Evolutionary conservation across 441 rosid genomes (phyloP).

Genomic region (Macaranga tanarius): DNA sequence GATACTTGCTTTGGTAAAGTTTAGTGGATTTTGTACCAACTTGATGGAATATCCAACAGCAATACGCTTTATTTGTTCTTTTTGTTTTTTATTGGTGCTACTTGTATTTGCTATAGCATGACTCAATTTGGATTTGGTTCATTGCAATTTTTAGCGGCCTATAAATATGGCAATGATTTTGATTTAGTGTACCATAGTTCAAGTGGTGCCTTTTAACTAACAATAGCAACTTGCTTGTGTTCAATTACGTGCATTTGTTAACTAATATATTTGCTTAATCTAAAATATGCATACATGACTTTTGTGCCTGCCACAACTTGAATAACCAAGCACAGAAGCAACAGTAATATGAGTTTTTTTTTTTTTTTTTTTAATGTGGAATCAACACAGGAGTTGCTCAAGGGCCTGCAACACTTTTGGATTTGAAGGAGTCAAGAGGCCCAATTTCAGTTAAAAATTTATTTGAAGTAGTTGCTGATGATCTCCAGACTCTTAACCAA

Average conservation of each 20-base stretch:
- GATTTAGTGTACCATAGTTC: background rate
- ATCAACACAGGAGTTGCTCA: conserved; percentile 41
- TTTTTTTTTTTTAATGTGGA: conserved; percentile 22
- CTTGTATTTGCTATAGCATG: conserved; percentile 17
- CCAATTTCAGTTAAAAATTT: conserved; percentile 54
- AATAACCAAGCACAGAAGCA: conserved; percentile 16
- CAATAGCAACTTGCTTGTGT: background rate
- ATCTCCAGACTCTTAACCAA: conserved; percentile 67
- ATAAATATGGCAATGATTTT: background rate
- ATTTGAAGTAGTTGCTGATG: conserved; percentile 79
- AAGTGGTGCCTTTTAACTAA: background rate
- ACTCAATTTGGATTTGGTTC: conserved; percentile 14
- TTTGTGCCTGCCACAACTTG: background rate
- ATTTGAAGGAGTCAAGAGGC: conserved; percentile 49
- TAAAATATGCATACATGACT: background rate
- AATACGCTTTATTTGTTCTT: background rate
- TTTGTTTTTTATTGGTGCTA: background rate
- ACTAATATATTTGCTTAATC: too few relatives aligned
- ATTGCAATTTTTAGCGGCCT: background rate
- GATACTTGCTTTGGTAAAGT: background rate
- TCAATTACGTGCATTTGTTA: background rate
- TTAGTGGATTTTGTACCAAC: background rate
- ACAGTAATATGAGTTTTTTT: conserved; percentile 11
- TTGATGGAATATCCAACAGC: background rate
- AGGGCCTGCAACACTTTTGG: conserved; percentile 43